Evolutionary conservation across 106 monocot species (phyloP), one percentile per base, ranked within the genome.

Genomic region (Narthecium ossifragum): DNA sequence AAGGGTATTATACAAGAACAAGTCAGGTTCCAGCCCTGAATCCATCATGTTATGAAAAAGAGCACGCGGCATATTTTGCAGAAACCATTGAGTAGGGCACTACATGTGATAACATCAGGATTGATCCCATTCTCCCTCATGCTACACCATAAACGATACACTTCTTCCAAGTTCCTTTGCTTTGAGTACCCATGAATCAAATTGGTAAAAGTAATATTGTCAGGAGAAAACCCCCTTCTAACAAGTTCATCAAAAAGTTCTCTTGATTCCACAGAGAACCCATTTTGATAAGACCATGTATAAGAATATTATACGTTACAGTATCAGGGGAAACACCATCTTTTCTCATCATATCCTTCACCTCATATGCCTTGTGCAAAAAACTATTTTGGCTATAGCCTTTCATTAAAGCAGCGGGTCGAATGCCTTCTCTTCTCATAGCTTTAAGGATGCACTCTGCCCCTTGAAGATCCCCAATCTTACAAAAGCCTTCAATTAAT

Each of bases 221-320:
- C 78, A 38, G 73, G 73, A 49, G 65, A 70, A 77, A 58, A 59
- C 9, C 83, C 83, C 21, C 64, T 65, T 28, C 57, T 68, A 4
- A 66, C 53, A 43, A 83, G 63, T 54, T 78, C 83, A 59, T 52
- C 11, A 51, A 74, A 74, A 12, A 75, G 47, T 39, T 55, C 55
- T 56, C 65, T 74, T 26, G 74, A 51, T 67, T 71, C 74, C 26
- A 28, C 26, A 11, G 52, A 5, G 55, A 36, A 70, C 20, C 78
- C 83, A 57, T 73, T 46, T 74, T 83, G 39, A 71, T 31, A 60
- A 83, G 74, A 13, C 77, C 78, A 63, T 78, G 70, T 60, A 78
- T 78, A 10, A 83, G 66, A 55, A 68, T 74, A 55, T 83, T 83
- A 69, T 83, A 78, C 26, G 83, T 83, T 21, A 46, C 54, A 34